A percentile compares a stretch with the other conserved stretches of the same genome.
These are phyloP conservation scores for Warburgia ugandensis DNA, from an alignment of 164 flowering plant genomes.

Conservation along the genomic window DNA sequence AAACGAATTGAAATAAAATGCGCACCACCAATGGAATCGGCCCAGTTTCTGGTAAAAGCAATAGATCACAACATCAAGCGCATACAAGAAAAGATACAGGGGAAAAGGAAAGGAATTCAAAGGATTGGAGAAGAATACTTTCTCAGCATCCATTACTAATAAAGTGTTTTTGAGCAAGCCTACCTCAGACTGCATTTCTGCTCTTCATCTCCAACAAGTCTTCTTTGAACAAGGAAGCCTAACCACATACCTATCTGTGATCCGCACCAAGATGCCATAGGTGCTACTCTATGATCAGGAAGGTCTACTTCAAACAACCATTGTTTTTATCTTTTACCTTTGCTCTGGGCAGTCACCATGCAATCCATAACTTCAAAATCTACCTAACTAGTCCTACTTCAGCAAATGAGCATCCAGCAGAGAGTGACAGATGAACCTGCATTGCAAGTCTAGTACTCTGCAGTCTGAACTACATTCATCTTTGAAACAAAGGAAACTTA, in stretches of 20 bases:
- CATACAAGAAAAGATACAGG: slow-evolving; percentile 4
- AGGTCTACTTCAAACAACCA: background rate
- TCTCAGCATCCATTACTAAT: slow-evolving; percentile 16
- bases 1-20: slow-evolving; percentile 29
- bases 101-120: slow-evolving; percentile 8
- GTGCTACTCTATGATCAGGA: slow-evolving; percentile 5
- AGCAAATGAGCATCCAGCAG: background rate
- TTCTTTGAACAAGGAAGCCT: slow-evolving; percentile 19
- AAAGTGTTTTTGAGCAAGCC: slow-evolving; percentile 24
- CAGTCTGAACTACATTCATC: no score
- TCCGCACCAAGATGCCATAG: slow-evolving; percentile 3
- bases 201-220: slow-evolving; percentile 14
- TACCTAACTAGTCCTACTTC: slow-evolving; percentile 11
- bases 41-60: slow-evolving; percentile 59
- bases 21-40: slow-evolving; percentile 23
- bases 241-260: slow-evolving; percentile 9
- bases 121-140: slow-evolving; percentile 18
- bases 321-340: background rate
- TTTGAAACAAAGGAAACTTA: no score
- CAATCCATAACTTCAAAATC: background rate
- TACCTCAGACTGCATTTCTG: slow-evolving; percentile 30
- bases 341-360: background rate
- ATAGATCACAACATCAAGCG: slow-evolving; percentile 51
- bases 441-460: no score
- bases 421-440: no score